Conservation (phyloP, 495 filamentous ascomycete genomes). For the Penicillium verhagenii region DNA sequence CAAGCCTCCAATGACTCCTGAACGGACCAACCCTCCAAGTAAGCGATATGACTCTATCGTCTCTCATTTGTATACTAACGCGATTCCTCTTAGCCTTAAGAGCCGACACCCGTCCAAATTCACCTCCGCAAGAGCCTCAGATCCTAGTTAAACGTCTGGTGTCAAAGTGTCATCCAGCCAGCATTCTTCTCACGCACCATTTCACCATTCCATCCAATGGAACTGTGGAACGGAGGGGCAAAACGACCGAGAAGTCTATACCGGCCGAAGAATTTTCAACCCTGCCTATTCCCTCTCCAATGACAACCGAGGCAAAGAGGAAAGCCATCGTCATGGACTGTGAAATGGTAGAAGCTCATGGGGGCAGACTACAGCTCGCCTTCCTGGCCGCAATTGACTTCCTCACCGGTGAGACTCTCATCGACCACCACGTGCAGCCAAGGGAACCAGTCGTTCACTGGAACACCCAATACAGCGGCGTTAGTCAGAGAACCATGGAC, state of each 20-base stretch:
- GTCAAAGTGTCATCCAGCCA: background rate
- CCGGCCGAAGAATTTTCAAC: background rate
- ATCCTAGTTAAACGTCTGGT: background rate
- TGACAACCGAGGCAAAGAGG: background rate
- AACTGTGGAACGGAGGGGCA: background rate
- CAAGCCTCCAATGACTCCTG: too few relatives aligned
- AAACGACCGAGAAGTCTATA: background rate
- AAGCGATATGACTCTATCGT: too few relatives aligned
- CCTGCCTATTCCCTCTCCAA: background rate
- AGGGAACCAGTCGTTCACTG: slow-evolving; percentile 30
- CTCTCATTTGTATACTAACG: background rate
- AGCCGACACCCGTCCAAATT: background rate
- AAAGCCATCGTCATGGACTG: slow-evolving; percentile 33
- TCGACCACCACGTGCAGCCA: slow-evolving; percentile 42
- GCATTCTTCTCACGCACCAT: background rate
- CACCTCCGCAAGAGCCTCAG: background rate
- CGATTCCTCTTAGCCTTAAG: background rate
- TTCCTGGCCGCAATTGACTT: slow-evolving; percentile 44
- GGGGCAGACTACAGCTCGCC: slow-evolving; percentile 4
- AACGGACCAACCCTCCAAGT: too few relatives aligned
- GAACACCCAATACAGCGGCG: slow-evolving; percentile 37
- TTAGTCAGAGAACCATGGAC: slow-evolving; percentile 29
- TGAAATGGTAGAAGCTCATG: slow-evolving; percentile 29
- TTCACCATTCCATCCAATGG: background rate
- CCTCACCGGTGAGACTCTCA: slow-evolving; percentile 45